Evolutionary conservation across 78 protist species (phyloP), one percentile per base, ranked within the genome.

Genomic region (Chrysochromulina parva): DNA sequence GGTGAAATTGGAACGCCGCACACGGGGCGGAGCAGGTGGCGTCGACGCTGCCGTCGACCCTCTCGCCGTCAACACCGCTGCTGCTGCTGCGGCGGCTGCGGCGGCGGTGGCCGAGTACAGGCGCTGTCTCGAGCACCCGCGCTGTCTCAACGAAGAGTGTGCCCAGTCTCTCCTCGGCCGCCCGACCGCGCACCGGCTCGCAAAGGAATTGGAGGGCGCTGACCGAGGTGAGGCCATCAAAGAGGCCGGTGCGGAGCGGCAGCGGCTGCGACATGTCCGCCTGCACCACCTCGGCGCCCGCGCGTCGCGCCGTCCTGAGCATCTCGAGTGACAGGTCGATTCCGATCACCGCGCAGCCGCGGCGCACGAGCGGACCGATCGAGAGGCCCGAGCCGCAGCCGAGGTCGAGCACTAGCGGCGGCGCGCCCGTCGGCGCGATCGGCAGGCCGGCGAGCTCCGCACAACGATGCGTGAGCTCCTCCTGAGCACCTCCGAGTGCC

Each of bases 201-300:
- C 84, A 74, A 4, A 74, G 84, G 84, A 19, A 48, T 28, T 74
- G 84, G 24, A 48, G 14, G 55, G 55, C 57, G 55, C 38, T 13
- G 38, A 74, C 84, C 26, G 55, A 48, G 13, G 50, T 14, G 20
- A 24, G 57, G 59, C 19, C 13, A 2, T 74, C 84, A 24, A 74
- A 74, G 13, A 48, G 57, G 19, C 55, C 84, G 55, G 3, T 14
- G 26, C 84, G 84, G n/a, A 74, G 17, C 38, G 84, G 84, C 24
- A 74, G 55, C 13, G 84, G 84, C 84, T 48, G 84, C 55, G 84
- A 28, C 20, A 74, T 74, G 55, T 74, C 84, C 14, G 59, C 52
- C 57, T 50, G 84, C 59, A 74, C 55, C 11, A 38, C 14, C 55
- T 74, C 84, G n/a, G 10, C 55, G 59, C 57, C 55, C 3, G 57